These are phyloP conservation scores for Neurospora sp. DNA, from an alignment of 495 filamentous ascomycete species.

Conservation along the genomic window DNA sequence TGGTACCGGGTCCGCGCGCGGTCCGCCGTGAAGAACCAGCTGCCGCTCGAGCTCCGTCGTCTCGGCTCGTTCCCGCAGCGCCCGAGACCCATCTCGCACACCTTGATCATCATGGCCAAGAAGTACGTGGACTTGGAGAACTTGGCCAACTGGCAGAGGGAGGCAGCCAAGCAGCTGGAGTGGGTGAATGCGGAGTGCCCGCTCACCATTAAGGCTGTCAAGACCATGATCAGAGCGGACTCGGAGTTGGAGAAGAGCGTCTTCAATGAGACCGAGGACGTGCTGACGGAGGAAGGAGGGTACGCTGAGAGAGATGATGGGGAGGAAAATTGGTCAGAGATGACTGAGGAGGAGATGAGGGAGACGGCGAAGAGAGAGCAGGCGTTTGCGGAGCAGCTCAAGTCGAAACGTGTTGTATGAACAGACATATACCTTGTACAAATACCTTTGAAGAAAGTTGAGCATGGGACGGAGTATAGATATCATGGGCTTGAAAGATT, in stretches of 20 bases:
- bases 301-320: not conserved
- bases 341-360: not conserved
- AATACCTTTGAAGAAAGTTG: not conserved
- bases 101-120: conserved; percentile 27
- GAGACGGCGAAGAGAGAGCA: not conserved
- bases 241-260: not conserved
- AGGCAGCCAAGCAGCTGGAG: conserved; percentile 11
- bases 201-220: conserved; percentile 28
- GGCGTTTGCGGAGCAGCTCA: not conserved
- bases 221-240: conserved; percentile 18
- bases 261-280: not conserved
- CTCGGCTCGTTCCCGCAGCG: conserved; percentile 16
- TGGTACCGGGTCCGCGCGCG: conserved; percentile 39
- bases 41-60: conserved; percentile 29
- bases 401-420: not conserved
- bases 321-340: not conserved
- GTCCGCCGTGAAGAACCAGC: conserved; percentile 7
- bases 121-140: conserved; percentile 30
- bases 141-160: conserved; percentile 22
- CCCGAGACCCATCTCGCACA: conserved; percentile 29
- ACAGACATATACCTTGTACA: not conserved
- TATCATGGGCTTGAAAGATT: not conserved
- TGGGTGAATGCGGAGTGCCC: conserved; percentile 20
- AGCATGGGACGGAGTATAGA: not conserved
- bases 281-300: not conserved